A percentile compares a stretch with the other conserved stretches of the same genome.
Evolutionary conservation across 1,284 basidiomycete species (phyloP).

Genomic region (Polyporus tsugae): DNA sequence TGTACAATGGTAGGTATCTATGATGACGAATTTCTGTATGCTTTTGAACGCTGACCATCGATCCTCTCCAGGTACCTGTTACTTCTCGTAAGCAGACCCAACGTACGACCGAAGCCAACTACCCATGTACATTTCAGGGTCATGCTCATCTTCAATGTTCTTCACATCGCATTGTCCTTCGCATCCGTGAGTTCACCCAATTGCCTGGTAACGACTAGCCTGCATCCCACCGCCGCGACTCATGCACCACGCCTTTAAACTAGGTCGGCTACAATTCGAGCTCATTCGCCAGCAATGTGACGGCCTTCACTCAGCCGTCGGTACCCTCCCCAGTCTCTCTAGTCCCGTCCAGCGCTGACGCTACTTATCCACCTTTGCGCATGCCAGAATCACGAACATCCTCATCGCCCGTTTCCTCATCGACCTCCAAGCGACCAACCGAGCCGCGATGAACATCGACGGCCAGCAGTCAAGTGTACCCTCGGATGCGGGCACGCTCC

Average conservation of each 20-base stretch:
- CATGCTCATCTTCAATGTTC: background rate
- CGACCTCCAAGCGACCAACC: constrained; percentile 6
- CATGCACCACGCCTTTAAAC: background rate
- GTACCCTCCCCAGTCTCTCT: background rate
- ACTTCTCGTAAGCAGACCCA: background rate
- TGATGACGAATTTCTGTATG: background rate
- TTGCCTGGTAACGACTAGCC: background rate
- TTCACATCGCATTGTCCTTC: background rate
- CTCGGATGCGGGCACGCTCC: background rate
- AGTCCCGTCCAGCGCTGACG: background rate
- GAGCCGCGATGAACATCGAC: background rate
- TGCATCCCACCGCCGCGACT: background rate
- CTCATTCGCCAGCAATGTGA: background rate
- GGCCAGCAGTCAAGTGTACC: background rate
- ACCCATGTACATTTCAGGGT: background rate
- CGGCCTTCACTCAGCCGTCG: background rate
- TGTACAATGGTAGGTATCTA: background rate
- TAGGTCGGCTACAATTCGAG: background rate
- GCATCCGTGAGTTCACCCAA: background rate
- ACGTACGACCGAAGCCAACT: background rate
- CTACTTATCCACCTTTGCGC: background rate
- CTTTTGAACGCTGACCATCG: background rate
- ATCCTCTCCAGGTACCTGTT: background rate
- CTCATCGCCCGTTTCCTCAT: constrained; percentile 4
- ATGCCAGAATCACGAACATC: background rate